Evolutionary conservation across 2,329 filamentous ascomycete genomes (phyloP).

Genomic region (Aspergillus fijiensis): DNA sequence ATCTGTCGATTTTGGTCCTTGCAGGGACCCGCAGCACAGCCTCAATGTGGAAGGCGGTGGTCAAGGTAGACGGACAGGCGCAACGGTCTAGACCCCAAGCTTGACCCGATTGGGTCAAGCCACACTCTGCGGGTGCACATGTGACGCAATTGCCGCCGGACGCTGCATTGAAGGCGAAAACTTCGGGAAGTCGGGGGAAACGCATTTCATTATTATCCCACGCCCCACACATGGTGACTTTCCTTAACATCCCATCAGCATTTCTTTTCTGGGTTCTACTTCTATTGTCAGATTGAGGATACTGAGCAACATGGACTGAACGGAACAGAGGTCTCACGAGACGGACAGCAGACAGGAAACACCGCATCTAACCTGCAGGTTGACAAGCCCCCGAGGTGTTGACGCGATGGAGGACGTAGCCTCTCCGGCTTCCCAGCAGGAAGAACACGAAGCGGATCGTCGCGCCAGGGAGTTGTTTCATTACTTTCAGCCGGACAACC

Average conservation of each 20-base stretch:
- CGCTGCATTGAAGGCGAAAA: not conserved
- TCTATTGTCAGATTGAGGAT: not conserved
- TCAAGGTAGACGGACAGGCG: not conserved
- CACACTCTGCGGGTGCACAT: not conserved
- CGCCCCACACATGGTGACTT: not conserved
- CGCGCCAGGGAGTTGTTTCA: conserved; percentile 25
- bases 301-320: not conserved
- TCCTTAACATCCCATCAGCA: not conserved
- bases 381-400: not conserved
- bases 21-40: not conserved
- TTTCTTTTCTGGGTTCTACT: not conserved
- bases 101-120: not conserved
- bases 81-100: not conserved
- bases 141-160: not conserved
- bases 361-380: not conserved
- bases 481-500: conserved; percentile 27
- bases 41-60: not conserved
- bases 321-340: not conserved
- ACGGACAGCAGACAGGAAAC: not conserved
- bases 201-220: not conserved
- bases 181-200: not conserved
- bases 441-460: conserved; percentile 14
- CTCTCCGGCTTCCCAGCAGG: not conserved
- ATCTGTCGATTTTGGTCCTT: no score
- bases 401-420: not conserved